These are phyloP conservation scores for Solanum aculeatissimum DNA, from an alignment of 305 asterid species.

Conservation along the genomic window DNA sequence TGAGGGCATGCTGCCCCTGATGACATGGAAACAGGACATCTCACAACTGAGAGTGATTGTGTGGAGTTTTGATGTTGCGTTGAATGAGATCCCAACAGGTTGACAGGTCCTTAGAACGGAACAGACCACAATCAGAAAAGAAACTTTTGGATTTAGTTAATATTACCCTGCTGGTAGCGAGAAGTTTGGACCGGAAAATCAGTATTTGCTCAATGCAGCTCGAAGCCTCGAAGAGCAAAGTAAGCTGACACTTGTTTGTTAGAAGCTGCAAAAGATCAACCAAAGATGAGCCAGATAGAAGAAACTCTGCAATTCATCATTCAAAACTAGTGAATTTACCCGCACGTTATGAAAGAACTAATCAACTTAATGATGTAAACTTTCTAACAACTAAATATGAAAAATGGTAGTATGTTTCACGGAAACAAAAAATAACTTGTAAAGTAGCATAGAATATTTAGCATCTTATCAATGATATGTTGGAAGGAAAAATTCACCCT, in stretches of 20 bases:
- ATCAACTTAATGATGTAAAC: no score
- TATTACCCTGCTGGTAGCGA: no score
- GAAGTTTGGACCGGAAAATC: constrained; percentile 26
- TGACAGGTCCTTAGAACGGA: constrained; percentile 57
- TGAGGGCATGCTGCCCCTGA: constrained; percentile 92
- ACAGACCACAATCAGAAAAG: constrained; percentile 53
- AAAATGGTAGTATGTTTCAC: no score
- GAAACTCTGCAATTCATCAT: constrained; percentile 36
- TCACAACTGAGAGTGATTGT: constrained; percentile 80
- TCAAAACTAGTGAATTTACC: not conserved
- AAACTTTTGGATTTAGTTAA: not conserved
- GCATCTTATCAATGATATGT: no score
- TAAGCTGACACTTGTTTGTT: constrained; percentile 53
- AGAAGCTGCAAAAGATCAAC: constrained; percentile 51
- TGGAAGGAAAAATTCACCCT: no score
- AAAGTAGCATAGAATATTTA: no score
- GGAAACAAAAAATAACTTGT: no score
- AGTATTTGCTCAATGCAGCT: constrained; percentile 47
- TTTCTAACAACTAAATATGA: no score
- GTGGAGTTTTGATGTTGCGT: constrained; percentile 77
- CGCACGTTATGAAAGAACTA: no score
- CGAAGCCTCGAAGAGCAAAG: constrained; percentile 29
- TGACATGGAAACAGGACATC: constrained; percentile 80
- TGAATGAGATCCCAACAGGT: constrained; percentile 70
- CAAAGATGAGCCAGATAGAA: constrained; percentile 67